These are phyloP conservation scores for Ettlia oleoabundans DNA, from an alignment of 139 green algal genomes.

Conservation along the genomic window DNA sequence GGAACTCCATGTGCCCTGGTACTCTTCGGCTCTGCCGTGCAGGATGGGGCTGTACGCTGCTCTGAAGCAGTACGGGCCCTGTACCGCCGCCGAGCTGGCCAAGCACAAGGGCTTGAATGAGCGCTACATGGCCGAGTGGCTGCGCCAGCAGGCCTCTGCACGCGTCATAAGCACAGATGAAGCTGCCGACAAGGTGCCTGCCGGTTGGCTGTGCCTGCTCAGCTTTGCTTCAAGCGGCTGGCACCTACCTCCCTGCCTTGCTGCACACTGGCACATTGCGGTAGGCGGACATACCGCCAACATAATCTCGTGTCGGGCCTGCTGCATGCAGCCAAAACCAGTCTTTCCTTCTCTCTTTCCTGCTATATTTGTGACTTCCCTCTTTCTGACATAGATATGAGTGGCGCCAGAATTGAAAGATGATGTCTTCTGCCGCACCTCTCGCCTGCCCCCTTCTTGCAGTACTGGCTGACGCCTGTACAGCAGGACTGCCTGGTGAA, in stretches of 20 bases:
- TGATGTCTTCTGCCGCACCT: background rate
- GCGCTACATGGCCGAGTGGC: constrained; percentile 41
- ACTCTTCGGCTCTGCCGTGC: too few relatives aligned
- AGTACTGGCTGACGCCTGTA: background rate
- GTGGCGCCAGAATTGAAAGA: background rate
- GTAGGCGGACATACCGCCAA: too few relatives aligned
- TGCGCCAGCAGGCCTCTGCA: constrained; percentile 39
- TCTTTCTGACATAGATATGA: background rate
- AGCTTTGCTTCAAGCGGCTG: too few relatives aligned
- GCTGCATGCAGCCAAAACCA: too few relatives aligned
- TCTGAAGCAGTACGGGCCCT: constrained; percentile 27
- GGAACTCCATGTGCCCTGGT: too few relatives aligned
- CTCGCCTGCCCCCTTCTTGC: background rate
- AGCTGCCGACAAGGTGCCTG: constrained; percentile 5
- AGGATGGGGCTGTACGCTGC: constrained; percentile 37
- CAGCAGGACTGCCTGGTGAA: constrained; percentile 32
- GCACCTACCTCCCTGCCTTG: too few relatives aligned
- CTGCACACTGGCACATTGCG: too few relatives aligned
- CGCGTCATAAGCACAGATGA: constrained; percentile 24
- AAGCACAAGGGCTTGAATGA: background rate
- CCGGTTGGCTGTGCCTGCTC: too few relatives aligned
- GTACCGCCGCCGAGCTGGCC: constrained; percentile 26
- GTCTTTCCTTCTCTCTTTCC: too few relatives aligned
- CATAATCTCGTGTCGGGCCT: too few relatives aligned
- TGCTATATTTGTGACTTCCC: too few relatives aligned